Conservation (phyloP, 2,329 filamentous ascomycete species). For the Paramyrothecium roridum region DNA sequence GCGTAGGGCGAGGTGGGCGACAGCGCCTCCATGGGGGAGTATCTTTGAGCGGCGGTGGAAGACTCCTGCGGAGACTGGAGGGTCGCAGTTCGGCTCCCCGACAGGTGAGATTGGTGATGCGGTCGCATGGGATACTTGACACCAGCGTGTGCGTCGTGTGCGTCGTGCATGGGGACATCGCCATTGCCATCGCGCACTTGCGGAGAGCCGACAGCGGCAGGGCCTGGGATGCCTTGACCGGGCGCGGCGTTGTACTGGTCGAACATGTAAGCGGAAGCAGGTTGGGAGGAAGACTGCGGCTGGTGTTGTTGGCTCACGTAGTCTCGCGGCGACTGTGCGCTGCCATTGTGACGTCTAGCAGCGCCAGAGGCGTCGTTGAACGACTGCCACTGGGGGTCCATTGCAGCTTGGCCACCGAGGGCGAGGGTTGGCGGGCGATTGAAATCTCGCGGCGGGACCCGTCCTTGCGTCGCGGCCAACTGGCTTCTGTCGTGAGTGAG, state of each 20-base stretch:
- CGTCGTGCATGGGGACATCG: constrained; percentile 84
- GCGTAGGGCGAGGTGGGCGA: constrained; percentile 79
- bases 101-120: constrained; percentile 71
- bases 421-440: neutral
- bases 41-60: constrained; percentile 82
- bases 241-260: constrained; percentile 53
- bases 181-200: constrained; percentile 69
- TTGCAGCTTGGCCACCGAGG: constrained; percentile 15
- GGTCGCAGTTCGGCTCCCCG: constrained; percentile 48
- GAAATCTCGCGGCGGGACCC: neutral
- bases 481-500: constrained; percentile 9
- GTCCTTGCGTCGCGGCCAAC: constrained; percentile 7
- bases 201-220: constrained; percentile 49
- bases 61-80: constrained; percentile 69
- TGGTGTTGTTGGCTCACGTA: constrained; percentile 35
- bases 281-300: constrained; percentile 21
- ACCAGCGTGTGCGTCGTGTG: constrained; percentile 75
- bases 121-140: constrained; percentile 83
- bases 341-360: constrained; percentile 62
- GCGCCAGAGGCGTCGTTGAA: constrained; percentile 64
- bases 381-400: constrained; percentile 61
- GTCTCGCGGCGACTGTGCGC: constrained; percentile 42
- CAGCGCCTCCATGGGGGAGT: constrained; percentile 91
- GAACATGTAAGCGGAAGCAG: constrained; percentile 62
- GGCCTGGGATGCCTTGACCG: constrained; percentile 48